Conservation (phyloP, 164 flowering plant species). For the Pachysandra terminalis region DNA sequence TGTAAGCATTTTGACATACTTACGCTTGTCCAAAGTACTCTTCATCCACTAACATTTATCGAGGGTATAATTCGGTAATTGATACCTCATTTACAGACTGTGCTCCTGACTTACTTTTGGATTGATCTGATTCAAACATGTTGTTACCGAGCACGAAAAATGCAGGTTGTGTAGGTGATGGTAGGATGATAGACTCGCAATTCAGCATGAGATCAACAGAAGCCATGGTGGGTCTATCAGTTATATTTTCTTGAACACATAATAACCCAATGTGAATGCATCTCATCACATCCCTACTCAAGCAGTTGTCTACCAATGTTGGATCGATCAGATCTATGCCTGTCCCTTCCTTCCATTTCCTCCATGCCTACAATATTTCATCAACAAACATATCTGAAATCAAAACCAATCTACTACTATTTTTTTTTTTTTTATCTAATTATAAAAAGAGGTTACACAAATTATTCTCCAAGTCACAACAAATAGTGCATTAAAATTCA, state of each 20-base stretch:
- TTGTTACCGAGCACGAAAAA: background rate
- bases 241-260: background rate
- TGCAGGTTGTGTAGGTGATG: background rate
- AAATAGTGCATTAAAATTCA: background rate
- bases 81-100: background rate
- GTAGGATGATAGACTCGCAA: background rate
- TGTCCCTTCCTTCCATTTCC: background rate
- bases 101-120: background rate
- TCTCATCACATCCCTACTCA: background rate
- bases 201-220: background rate
- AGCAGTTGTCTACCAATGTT: background rate
- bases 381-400: background rate
- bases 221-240: background rate
- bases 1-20: background rate
- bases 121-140: background rate
- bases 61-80: background rate
- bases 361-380: background rate
- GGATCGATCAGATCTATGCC: background rate
- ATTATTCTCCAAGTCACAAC: background rate
- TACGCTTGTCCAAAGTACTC: background rate
- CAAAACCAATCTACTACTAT: background rate
- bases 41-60: background rate
- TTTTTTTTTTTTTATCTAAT: no score
- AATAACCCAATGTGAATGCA: background rate
- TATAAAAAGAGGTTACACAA: no score